A percentile compares a stretch with the other conserved stretches of the same genome.
Conservation (phyloP, 768 basidiomycete genomes). For the Psilocybe cubensis region DNA sequence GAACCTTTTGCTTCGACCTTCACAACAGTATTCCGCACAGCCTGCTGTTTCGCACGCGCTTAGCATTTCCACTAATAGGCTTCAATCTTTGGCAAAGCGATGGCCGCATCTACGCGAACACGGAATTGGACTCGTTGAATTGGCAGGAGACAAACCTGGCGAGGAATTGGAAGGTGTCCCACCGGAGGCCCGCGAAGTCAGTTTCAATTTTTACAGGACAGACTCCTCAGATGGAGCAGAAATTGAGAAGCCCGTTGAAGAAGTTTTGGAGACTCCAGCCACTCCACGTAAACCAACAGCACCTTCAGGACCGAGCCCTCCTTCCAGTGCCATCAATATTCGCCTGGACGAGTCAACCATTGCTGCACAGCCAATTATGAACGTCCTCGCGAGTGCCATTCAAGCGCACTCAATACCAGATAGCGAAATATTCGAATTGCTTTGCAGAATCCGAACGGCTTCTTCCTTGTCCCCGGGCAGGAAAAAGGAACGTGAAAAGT, state of each 20-base stretch:
- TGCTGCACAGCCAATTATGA: constrained; percentile 67
- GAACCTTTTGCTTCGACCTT: constrained; percentile 86
- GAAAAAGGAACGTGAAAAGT: constrained; percentile 72
- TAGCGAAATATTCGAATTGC: constrained; percentile 84
- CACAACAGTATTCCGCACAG: constrained; percentile 92
- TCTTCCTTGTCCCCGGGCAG: constrained; percentile 62
- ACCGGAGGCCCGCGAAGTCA: constrained; percentile 74
- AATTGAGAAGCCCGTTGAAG: constrained; percentile 50
- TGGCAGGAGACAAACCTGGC: constrained; percentile 59
- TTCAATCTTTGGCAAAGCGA: constrained; percentile 82
- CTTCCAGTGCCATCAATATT: constrained; percentile 59
- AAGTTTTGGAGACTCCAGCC: constrained; percentile 45
- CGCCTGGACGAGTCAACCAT: constrained; percentile 66
- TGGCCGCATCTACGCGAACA: constrained; percentile 86
- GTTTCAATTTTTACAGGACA: constrained; percentile 80
- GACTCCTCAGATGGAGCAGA: constrained; percentile 42
- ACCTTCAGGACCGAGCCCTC: constrained; percentile 31
- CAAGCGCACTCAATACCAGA: constrained; percentile 72
- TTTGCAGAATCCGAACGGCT: constrained; percentile 86
- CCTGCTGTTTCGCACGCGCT: constrained; percentile 82
- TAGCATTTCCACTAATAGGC: constrained; percentile 79
- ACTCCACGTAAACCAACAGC: constrained; percentile 45
- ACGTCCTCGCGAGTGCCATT: constrained; percentile 74
- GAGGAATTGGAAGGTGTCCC: constrained; percentile 66
- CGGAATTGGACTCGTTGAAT: constrained; percentile 74